A percentile compares a stretch with the other conserved stretches of the same genome.
These are phyloP conservation scores for Psilocybe cyanescens DNA, from an alignment of 768 basidiomycete species.

Conservation along the genomic window DNA sequence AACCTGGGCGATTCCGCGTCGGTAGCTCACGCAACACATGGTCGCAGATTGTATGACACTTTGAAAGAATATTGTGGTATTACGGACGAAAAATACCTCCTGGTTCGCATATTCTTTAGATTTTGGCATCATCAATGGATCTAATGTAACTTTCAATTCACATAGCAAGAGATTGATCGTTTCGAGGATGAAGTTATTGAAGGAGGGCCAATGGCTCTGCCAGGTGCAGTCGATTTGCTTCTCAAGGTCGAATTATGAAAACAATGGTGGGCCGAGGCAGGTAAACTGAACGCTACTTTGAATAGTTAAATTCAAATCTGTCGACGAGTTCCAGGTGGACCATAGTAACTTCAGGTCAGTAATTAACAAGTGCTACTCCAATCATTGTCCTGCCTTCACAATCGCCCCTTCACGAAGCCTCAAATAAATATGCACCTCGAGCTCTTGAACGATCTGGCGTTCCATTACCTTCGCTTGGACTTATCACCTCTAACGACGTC, in stretches of 20 bases:
- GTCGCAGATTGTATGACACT: constrained; percentile 77
- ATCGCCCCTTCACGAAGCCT: constrained; percentile 49
- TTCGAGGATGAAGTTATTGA: constrained; percentile 80
- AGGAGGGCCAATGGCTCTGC: constrained; percentile 64
- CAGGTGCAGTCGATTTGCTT: constrained; percentile 65
- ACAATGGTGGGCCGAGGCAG: background rate
- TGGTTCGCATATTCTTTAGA: constrained; percentile 43
- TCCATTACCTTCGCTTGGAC: constrained; percentile 56
- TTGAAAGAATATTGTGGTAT: constrained; percentile 71
- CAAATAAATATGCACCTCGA: constrained; percentile 67
- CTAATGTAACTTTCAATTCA: background rate
- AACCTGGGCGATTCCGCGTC: constrained; percentile 47
- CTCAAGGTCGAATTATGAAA: constrained; percentile 41
- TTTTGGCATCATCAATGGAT: background rate
- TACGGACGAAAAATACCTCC: constrained; percentile 55
- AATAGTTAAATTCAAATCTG: constrained; percentile 34
- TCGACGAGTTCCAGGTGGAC: constrained; percentile 60
- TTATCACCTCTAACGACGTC: constrained; percentile 79
- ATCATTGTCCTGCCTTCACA: background rate
- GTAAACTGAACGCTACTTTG: background rate
- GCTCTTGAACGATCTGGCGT: constrained; percentile 70
- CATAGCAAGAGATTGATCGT: constrained; percentile 67
- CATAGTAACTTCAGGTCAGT: constrained; percentile 79
- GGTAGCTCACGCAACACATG: constrained; percentile 69
- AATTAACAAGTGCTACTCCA: background rate